A percentile compares a stretch with the other conserved stretches of the same genome.
phyloP scores from a whole-genome alignment of 2,329 filamentous ascomycete genomes.

The Lecanicillium sp. region DNA sequence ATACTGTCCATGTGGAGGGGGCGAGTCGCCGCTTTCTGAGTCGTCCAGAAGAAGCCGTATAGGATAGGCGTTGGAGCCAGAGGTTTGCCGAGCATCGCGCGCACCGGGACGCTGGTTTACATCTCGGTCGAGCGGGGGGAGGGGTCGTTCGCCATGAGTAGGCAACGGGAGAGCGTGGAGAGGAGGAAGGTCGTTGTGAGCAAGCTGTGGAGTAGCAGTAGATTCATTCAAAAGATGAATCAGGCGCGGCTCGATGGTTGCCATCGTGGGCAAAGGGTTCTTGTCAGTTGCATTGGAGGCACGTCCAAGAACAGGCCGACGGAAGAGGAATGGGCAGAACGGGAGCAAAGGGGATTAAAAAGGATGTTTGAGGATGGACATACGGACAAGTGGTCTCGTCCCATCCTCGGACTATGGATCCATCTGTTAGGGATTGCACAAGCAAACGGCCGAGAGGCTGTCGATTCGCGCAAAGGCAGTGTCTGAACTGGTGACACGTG shows the following conservation, averaged over 20 bases:
- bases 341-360: conserved; percentile 5
- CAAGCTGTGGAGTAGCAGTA: conserved; percentile 35
- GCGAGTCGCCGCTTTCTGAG: conserved; percentile 27
- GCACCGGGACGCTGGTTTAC: conserved; percentile 33
- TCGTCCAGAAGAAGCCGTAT: conserved; percentile 34
- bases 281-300: conserved; percentile 20
- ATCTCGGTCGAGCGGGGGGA: conserved; percentile 47
- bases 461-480: conserved; percentile 1
- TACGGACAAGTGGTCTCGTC: conserved; percentile 7
- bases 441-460: conserved; percentile 5
- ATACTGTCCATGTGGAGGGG: conserved; percentile 35
- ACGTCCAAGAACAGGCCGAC: conserved; percentile 6
- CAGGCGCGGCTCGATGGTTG: conserved; percentile 59
- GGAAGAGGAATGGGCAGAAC: conserved; percentile 1
- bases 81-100: conserved; percentile 8
- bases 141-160: conserved; percentile 34
- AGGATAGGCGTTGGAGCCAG: conserved; percentile 22
- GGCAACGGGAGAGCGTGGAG: conserved; percentile 40
- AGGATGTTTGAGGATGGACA: conserved; percentile 3
- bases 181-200: conserved; percentile 46
- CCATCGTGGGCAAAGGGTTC: conserved; percentile 39
- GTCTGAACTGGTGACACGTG: conserved; percentile 9
- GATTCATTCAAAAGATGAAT: conserved; percentile 58
- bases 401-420: conserved; percentile 11
- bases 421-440: conserved; percentile 9